Base-by-base conservation (phyloP, 257 asterid genomes). In the Solanum virginianum region DNA sequence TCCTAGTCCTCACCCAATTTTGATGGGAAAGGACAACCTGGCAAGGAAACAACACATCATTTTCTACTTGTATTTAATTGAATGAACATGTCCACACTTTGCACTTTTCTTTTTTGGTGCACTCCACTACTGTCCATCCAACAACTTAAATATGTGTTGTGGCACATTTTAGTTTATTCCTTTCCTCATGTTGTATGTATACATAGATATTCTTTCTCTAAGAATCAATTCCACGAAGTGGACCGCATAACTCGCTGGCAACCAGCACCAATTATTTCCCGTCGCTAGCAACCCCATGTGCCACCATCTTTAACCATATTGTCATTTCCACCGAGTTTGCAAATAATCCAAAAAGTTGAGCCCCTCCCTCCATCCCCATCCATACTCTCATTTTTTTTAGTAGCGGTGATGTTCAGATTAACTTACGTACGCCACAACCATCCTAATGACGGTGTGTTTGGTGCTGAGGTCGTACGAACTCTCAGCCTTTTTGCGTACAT, bases 111-210 rank as follows among this genome's bases (percentile, higher is more conserved):
- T 32, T 69, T 68, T 36, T 16, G 36, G 39, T 74, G 55, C 56
- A 68, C 43, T 47, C 81, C 81, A 74, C 59, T 74, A 74, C n/a
- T 72, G 56, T 72, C 80, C 56, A 72, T 11, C 32, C 81, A 74
- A 22, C 59, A 74, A n/a, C 18, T 77, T 9, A 36, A 36, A 77
- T 77, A 77, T 26, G 41, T 51, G 14, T 36, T 69, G 49, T 7
- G 17, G 53, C 82, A 51, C 56, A 77, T 79, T 53, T 53, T 51
- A 51, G 26, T 16, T 51, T 79, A 53, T 77, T 77, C 26, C 16
- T 20, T 7, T 45, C 15, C n/a, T 69, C 11, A 26, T 57, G 68
- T 20, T 53, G 57, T 53, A 22, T 63, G 26, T 1, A 36, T 74
- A 24, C 41, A 74, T 75, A 75, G 17, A 51, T 59, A 17, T 24